Evolutionary conservation across 768 basidiomycete species (phyloP), one percentile per base, ranked within the genome.

Genomic region (Boletus eberwhitei): DNA sequence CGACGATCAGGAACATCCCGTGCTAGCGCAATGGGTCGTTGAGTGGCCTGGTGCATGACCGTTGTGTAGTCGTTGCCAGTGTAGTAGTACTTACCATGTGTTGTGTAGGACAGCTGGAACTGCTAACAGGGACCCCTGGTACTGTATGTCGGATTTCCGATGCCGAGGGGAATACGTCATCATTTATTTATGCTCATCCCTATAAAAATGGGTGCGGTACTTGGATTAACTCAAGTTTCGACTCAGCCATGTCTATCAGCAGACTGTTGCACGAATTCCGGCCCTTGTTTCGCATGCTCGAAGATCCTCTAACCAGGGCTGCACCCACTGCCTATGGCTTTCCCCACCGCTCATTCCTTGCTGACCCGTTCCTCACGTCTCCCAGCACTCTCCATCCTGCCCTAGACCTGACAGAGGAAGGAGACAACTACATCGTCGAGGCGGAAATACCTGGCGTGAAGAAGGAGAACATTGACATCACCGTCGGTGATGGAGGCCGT

Each of bases 381-480:
- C 68, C 69, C 17, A 44, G 59, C 21, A 57, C 64, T 9, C 29
- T 75, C 39, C 74, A 79, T 29, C 87, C 88, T 16, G 80, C 84
- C 0, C 75, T 91, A 7, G 88, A 92, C 58, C 68, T 91, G 8
- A 75, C 77, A 4, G 89, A 92, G 59, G 79, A 84, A 54, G 82
- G 78, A 1, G 76, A 83, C 66, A 74, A 77, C 38, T 90, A 87
- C 59, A 57, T 88, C 48, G 73, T 92, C 39, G 86, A 90, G 62
- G 87, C 88, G 2, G 90, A 92, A 63, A 63, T 92, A 26, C 90
- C 89, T 21, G 88, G 89, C 1, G 82, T 91, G 26, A 84, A 82
- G 67, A 89, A 85, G 74, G 88, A 90, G 60, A 83, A 90, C 62
- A 65, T 90, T 9, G 79, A 88, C 52, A 78, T 91, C 48, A 78